Evolutionary conservation across 1,139 yeast genomes (phyloP).

Genomic region (Yamadazyma mexicana): DNA sequence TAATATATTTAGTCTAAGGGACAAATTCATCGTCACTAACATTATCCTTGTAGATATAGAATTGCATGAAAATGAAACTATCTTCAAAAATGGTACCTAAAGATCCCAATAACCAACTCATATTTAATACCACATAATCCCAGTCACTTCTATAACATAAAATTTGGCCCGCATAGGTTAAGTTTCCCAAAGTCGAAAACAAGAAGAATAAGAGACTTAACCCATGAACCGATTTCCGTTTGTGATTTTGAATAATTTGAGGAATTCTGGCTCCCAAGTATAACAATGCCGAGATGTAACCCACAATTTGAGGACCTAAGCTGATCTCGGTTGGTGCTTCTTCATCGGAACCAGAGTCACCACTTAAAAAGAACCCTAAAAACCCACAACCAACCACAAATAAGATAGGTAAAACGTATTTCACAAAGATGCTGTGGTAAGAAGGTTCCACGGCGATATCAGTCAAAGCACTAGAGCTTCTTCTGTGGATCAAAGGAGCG

Average conservation of each 20-base stretch:
- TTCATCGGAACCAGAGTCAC: slow-evolving; percentile 19
- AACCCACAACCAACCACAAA: slow-evolving; percentile 71
- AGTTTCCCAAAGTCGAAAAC: slow-evolving; percentile 72
- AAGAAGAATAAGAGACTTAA: slow-evolving; percentile 72
- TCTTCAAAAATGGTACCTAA: slow-evolving; percentile 75
- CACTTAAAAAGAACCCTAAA: slow-evolving; percentile 58
- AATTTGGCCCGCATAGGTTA: slow-evolving; percentile 77
- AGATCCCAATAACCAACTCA: slow-evolving; percentile 76
- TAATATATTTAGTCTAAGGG: slow-evolving; percentile 5
- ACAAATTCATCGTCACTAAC: slow-evolving; percentile 16
- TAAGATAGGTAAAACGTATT: slow-evolving; percentile 57
- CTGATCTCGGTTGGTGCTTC: slow-evolving; percentile 23
- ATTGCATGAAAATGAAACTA: slow-evolving; percentile 60
- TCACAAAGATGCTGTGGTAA: slow-evolving; percentile 46
- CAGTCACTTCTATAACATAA: slow-evolving; percentile 62
- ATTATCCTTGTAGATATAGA: slow-evolving; percentile 53
- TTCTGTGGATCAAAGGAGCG: slow-evolving; percentile 26
- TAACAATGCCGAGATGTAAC: slow-evolving; percentile 67
- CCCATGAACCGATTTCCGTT: slow-evolving; percentile 70
- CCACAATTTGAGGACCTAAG: slow-evolving; percentile 69
- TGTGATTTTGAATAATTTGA: slow-evolving; percentile 71
- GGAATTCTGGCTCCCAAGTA: slow-evolving; percentile 81
- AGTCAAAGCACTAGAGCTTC: slow-evolving; percentile 46
- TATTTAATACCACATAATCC: slow-evolving; percentile 59
- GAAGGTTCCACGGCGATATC: slow-evolving; percentile 46